Evolutionary conservation across 2,329 filamentous ascomycete genomes (phyloP).

Genomic region (Ascochyta fabae): DNA sequence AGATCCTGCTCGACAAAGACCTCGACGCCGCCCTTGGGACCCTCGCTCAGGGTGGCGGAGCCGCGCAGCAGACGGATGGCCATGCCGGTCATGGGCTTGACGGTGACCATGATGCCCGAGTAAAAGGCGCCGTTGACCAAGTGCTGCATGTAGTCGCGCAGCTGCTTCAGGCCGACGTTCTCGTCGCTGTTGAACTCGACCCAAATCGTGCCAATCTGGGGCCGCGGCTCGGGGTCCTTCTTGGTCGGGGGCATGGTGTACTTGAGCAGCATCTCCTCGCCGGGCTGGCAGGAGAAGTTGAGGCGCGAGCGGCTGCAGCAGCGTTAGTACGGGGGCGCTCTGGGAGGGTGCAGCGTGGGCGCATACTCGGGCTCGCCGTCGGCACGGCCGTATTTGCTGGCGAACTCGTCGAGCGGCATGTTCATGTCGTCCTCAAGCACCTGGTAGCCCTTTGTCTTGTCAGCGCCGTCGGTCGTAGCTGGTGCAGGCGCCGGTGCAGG

Average conservation of each 20-base stretch:
- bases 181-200: constrained; percentile 87
- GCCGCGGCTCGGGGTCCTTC: constrained; percentile 70
- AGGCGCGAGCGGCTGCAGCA: constrained; percentile 75
- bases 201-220: constrained; percentile 87
- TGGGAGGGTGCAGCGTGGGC: constrained; percentile 5
- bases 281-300: constrained; percentile 86
- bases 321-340: constrained; percentile 14
- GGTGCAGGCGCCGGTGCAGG: constrained; percentile 16
- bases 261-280: constrained; percentile 81
- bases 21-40: constrained; percentile 85
- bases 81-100: constrained; percentile 80
- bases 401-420: constrained; percentile 85
- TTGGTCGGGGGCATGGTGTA: constrained; percentile 76
- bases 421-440: constrained; percentile 87
- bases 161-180: constrained; percentile 86
- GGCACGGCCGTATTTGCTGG: constrained; percentile 70
- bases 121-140: constrained; percentile 81
- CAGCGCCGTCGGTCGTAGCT: constrained; percentile 25
- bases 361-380: constrained; percentile 79
- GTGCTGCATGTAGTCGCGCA: constrained; percentile 86
- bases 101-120: constrained; percentile 89
- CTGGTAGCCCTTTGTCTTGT: constrained; percentile 78
- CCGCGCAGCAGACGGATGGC: constrained; percentile 57
- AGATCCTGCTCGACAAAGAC: constrained; percentile 96
- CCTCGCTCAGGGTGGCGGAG: constrained; percentile 35